Evolutionary conservation across 345 rosid genomes (phyloP).

Genomic region (Murraya koenigii): DNA sequence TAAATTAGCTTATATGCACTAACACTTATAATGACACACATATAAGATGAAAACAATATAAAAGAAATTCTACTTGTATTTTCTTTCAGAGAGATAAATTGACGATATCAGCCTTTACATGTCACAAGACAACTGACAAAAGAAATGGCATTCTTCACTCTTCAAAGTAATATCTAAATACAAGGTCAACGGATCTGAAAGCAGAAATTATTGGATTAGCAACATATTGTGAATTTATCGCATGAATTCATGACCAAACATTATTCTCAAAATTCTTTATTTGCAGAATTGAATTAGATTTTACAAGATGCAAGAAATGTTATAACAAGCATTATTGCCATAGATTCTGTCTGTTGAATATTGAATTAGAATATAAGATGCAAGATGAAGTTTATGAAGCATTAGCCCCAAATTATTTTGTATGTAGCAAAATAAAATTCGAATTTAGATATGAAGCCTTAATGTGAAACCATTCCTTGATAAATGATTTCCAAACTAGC

Average conservation of each 20-base stretch:
- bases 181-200: not conserved
- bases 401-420: not conserved
- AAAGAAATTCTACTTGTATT: not conserved
- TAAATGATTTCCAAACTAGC: not conserved
- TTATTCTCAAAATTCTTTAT: not conserved
- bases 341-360: not conserved
- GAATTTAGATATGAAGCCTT: not conserved
- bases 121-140: not conserved
- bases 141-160: not conserved
- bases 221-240: not conserved
- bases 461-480: not conserved
- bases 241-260: not conserved
- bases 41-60: not conserved
- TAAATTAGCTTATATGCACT: not conserved
- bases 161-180: not conserved
- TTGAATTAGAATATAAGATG: not conserved
- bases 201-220: not conserved
- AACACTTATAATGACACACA: conserved; percentile 5
- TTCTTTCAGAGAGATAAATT: not conserved
- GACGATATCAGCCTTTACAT: not conserved
- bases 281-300: not conserved
- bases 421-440: not conserved
- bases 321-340: not conserved
- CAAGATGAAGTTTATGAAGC: not conserved
- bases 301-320: not conserved